phyloP scores from a whole-genome alignment of 352 stramenopile species.

The Pythium volutum region DNA sequence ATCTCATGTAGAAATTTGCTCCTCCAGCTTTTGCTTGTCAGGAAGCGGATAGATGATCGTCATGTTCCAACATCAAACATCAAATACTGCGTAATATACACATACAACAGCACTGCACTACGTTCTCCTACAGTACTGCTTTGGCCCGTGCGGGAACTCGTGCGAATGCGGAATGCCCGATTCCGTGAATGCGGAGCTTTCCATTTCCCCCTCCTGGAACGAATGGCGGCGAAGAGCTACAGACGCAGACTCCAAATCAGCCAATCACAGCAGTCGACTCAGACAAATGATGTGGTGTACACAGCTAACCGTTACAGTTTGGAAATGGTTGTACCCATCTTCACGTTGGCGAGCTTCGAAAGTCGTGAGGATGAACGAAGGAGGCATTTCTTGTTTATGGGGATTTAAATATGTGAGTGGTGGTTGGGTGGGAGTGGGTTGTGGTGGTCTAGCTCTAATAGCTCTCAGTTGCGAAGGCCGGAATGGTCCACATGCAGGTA shows the following conservation, averaged over 20 bases:
- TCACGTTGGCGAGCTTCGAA: not conserved
- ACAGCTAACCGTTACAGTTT: not conserved
- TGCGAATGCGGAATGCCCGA: not conserved
- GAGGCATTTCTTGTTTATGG: slow-evolving; percentile 4
- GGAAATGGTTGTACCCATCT: not conserved
- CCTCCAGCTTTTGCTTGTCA: slow-evolving; percentile 36
- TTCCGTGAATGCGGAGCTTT: not conserved
- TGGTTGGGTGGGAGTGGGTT: not conserved
- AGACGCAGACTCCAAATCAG: not conserved
- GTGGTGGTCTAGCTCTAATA: too few species aligned
- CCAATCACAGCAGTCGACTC: slow-evolving; percentile 3
- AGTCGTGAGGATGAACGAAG: not conserved
- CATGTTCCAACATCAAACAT: slow-evolving; percentile 29
- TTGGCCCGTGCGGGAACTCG: too few species aligned
- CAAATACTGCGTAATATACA: not conserved
- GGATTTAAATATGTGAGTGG: slow-evolving; percentile 13
- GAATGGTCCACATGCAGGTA: not conserved
- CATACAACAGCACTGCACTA: too few species aligned
- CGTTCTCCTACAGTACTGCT: too few species aligned
- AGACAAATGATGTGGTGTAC: slow-evolving; percentile 3
- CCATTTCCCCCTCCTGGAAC: not conserved
- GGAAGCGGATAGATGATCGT: slow-evolving; percentile 35
- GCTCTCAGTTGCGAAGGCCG: not conserved
- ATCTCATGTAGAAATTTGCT: slow-evolving; percentile 58
- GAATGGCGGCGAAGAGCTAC: slow-evolving; percentile 1